Evolutionary conservation across 2,329 filamentous ascomycete species (phyloP).

Genomic region (Calycina marina): DNA sequence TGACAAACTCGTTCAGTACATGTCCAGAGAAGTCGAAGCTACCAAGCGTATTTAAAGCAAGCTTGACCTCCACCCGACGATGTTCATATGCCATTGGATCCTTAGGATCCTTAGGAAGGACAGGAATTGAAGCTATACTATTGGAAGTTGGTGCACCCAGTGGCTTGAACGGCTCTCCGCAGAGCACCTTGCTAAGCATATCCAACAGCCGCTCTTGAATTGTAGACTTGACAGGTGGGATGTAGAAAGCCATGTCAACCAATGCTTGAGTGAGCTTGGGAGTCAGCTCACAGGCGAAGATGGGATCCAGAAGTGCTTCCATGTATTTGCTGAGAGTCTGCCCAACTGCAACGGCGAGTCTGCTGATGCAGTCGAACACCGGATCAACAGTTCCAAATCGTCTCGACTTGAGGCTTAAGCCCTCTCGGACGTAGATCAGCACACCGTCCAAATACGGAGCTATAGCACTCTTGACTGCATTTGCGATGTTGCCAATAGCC

Average conservation of each 20-base stretch:
- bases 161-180: conserved; percentile 81
- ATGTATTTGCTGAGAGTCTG: conserved; percentile 98
- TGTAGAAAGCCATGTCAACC: conserved; percentile 98
- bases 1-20: conserved; percentile 94
- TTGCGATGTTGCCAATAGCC: conserved; percentile 90
- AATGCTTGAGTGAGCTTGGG: conserved; percentile 88
- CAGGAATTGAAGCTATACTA: conserved; percentile 64
- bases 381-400: conserved; percentile 41
- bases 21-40: conserved; percentile 93
- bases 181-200: conserved; percentile 87
- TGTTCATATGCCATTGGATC: conserved; percentile 70
- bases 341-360: conserved; percentile 85
- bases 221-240: conserved; percentile 79
- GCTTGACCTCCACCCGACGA: conserved; percentile 73
- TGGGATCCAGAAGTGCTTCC: conserved; percentile 85
- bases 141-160: conserved; percentile 78
- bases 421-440: conserved; percentile 83
- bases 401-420: conserved; percentile 63
- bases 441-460: conserved; percentile 91
- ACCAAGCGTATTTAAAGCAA: conserved; percentile 89
- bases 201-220: conserved; percentile 92
- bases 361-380: conserved; percentile 95
- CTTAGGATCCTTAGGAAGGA: conserved; percentile 76
- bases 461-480: conserved; percentile 90
- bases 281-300: conserved; percentile 91